Conservation (phyloP, 2,329 filamentous ascomycete genomes). For the Beauveria caledonica region DNA sequence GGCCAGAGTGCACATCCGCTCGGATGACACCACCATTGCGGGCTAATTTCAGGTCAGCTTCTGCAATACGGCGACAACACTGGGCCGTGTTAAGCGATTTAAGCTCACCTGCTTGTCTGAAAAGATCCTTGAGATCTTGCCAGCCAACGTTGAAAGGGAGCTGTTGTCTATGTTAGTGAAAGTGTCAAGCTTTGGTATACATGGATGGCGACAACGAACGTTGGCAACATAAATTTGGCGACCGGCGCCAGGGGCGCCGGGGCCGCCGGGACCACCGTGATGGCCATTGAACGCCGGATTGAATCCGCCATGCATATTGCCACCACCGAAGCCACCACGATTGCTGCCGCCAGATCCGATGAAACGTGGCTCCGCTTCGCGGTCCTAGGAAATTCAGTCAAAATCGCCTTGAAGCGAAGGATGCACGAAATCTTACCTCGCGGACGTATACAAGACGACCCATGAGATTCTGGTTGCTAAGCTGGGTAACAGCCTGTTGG, state of each 20-base stretch:
- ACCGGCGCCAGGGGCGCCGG: slow-evolving; percentile 52
- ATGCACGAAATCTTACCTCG: slow-evolving; percentile 53
- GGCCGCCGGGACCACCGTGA: slow-evolving; percentile 34
- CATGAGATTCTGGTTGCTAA: slow-evolving; percentile 99
- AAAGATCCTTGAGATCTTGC: slow-evolving; percentile 98
- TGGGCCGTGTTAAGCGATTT: background rate
- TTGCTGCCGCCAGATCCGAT: slow-evolving; percentile 63
- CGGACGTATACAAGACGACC: slow-evolving; percentile 96
- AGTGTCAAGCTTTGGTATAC: slow-evolving; percentile 14
- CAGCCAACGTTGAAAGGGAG: slow-evolving; percentile 95
- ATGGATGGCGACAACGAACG: slow-evolving; percentile 55
- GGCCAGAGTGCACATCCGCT: slow-evolving; percentile 87
- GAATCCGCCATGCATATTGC: slow-evolving; percentile 38
- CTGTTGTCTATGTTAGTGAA: slow-evolving; percentile 38
- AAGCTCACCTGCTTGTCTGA: slow-evolving; percentile 88
- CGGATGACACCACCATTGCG: slow-evolving; percentile 76
- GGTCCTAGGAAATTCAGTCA: slow-evolving; percentile 54
- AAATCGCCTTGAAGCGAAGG: slow-evolving; percentile 4
- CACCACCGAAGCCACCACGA: slow-evolving; percentile 41
- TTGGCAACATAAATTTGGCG: slow-evolving; percentile 97
- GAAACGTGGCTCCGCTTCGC: slow-evolving; percentile 95
- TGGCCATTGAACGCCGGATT: slow-evolving; percentile 46
- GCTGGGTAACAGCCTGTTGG: slow-evolving; percentile 90
- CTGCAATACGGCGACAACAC: background rate
- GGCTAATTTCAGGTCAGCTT: slow-evolving; percentile 21